phyloP scores from a whole-genome alignment of 441 rosid species.

The Omphalea diandra region DNA sequence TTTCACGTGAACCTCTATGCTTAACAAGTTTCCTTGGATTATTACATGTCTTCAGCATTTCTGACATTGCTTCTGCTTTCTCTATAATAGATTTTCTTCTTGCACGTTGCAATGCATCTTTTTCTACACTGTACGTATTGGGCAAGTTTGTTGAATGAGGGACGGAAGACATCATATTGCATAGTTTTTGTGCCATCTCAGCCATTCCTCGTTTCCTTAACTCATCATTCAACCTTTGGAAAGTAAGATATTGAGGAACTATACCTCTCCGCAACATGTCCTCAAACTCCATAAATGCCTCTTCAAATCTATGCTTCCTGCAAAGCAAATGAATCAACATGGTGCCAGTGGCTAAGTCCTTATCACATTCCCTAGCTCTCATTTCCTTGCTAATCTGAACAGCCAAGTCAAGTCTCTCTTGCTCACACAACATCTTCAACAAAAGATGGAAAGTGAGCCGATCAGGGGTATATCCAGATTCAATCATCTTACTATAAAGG shows the following conservation, averaged over 20 bases:
- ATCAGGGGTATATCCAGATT: constrained; percentile 70
- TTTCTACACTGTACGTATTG: constrained; percentile 36
- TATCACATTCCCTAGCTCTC: constrained; percentile 62
- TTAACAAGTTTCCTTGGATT: constrained; percentile 64
- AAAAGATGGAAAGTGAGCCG: constrained; percentile 71
- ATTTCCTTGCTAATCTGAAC: constrained; percentile 74
- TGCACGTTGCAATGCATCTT: constrained; percentile 37
- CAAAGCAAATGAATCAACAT: constrained; percentile 71
- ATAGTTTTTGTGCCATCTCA: constrained; percentile 50
- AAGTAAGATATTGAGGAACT: constrained; percentile 47
- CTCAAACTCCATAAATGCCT: constrained; percentile 69
- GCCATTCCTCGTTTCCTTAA: constrained; percentile 55
- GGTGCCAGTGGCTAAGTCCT: constrained; percentile 61
- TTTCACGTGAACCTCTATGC: constrained; percentile 44
- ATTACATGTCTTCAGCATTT: constrained; percentile 59
- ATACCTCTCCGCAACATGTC: constrained; percentile 64
- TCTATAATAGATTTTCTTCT: constrained; percentile 54
- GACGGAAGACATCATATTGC: constrained; percentile 56
- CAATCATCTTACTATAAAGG: constrained; percentile 71
- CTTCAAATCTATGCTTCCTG: constrained; percentile 61
- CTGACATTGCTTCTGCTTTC: constrained; percentile 81
- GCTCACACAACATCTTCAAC: constrained; percentile 71
- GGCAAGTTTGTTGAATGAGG: constrained; percentile 63
- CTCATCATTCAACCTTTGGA: constrained; percentile 57
- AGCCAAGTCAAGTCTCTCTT: constrained; percentile 66